phyloP scores from a whole-genome alignment of 257 asterid species.

The Solanum virginianum region DNA sequence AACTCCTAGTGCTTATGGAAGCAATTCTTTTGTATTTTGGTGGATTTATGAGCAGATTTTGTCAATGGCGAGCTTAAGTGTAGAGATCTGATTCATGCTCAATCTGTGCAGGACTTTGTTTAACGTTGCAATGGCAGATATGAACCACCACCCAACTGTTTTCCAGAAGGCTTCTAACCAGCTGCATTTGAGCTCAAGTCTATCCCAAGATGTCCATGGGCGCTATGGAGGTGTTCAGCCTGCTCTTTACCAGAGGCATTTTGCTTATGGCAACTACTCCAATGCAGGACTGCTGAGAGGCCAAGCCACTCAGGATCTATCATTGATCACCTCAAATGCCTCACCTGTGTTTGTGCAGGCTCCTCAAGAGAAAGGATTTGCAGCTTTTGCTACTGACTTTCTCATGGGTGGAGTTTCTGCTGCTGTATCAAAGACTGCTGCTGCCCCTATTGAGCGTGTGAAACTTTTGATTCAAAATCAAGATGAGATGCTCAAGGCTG shows the following conservation, averaged over 20 bases:
- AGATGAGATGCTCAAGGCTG: constrained; percentile 80
- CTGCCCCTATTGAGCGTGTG: constrained; percentile 91
- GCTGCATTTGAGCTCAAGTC: constrained; percentile 51
- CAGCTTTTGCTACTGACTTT: constrained; percentile 70
- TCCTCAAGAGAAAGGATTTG: constrained; percentile 68
- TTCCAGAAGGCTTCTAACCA: constrained; percentile 68
- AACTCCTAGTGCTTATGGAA: background rate
- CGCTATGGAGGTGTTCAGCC: constrained; percentile 49
- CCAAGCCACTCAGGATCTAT: constrained; percentile 34
- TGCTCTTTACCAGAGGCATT: constrained; percentile 37
- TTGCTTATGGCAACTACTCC: constrained; percentile 51
- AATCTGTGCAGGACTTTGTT: constrained; percentile 5
- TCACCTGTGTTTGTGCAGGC: constrained; percentile 85
- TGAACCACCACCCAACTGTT: constrained; percentile 40
- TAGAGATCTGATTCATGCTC: background rate
- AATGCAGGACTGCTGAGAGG: constrained; percentile 49
- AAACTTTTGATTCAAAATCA: constrained; percentile 92
- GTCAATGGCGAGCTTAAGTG: background rate
- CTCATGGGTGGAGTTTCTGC: constrained; percentile 98
- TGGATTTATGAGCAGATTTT: background rate
- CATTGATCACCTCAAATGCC: constrained; percentile 59
- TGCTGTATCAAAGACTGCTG: constrained; percentile 89
- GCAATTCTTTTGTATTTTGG: background rate
- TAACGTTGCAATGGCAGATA: constrained; percentile 43
- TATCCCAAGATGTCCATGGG: constrained; percentile 39